Conservation (phyloP, 108 stramenopile species). For the Nitzschia inconspicua region DNA sequence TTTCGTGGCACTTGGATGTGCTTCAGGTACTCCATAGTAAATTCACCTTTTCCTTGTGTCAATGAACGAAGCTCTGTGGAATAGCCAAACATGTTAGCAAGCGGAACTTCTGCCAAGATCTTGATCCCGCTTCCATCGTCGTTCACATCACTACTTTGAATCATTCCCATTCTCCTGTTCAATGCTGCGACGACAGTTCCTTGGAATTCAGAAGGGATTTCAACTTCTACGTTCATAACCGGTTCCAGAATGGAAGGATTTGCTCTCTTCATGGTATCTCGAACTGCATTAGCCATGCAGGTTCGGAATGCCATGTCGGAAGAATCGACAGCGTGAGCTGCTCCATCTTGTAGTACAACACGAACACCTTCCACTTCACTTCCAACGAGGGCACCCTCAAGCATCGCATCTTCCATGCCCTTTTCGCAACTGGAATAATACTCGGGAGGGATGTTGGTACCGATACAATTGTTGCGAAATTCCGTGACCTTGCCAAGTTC, state of each 20-base stretch:
- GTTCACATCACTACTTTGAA: constrained; percentile 88
- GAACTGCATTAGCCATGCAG: constrained; percentile 90
- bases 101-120: constrained; percentile 89
- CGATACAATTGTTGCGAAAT: constrained; percentile 91
- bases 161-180: constrained; percentile 93
- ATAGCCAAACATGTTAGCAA: constrained; percentile 96
- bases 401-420: constrained; percentile 90
- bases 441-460: constrained; percentile 97
- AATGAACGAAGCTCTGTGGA: constrained; percentile 92
- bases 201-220: constrained; percentile 95
- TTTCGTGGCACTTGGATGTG: constrained; percentile 85
- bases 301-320: constrained; percentile 97
- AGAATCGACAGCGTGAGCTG: constrained; percentile 96
- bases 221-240: constrained; percentile 93
- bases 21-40: constrained; percentile 97
- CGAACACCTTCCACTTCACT: constrained; percentile 91
- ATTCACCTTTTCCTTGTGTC: constrained; percentile 99
- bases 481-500: constrained; percentile 69
- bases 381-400: constrained; percentile 90
- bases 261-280: constrained; percentile 86
- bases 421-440: constrained; percentile 95
- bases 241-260: constrained; percentile 91
- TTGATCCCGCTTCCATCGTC: constrained; percentile 89
- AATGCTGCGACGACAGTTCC: constrained; percentile 92
- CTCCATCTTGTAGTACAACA: constrained; percentile 93